Evolutionary conservation across 2,329 filamentous ascomycete genomes (phyloP).

Genomic region (Sporothrix sp.): DNA sequence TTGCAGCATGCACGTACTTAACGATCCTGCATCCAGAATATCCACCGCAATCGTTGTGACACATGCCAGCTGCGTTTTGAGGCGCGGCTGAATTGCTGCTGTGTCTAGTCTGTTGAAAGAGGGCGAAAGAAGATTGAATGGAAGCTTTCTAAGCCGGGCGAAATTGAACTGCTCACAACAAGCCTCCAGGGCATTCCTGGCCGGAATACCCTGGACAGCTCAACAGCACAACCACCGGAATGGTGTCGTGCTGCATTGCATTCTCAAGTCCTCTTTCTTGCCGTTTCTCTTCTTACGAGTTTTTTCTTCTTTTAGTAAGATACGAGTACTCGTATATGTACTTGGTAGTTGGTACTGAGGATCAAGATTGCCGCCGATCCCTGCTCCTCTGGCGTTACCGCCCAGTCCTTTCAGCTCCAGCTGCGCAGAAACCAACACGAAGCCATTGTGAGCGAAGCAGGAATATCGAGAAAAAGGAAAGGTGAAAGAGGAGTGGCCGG

Average conservation of each 20-base stretch:
- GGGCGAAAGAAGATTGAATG: neutral
- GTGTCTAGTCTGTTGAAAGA: too few relatives aligned
- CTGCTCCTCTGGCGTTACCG: too few relatives aligned
- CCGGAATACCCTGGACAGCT: neutral
- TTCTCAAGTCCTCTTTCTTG: neutral
- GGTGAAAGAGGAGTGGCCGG: neutral
- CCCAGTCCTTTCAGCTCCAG: too few relatives aligned
- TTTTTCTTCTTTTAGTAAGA: too few relatives aligned
- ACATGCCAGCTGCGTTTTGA: neutral
- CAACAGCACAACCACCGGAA: neutral
- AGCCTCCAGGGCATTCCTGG: neutral
- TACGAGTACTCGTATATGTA: too few relatives aligned
- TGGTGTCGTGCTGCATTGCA: neutral
- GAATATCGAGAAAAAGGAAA: neutral
- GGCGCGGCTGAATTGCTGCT: too few relatives aligned
- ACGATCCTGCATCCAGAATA: too few relatives aligned
- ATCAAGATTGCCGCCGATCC: too few relatives aligned
- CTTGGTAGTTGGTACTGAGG: too few relatives aligned
- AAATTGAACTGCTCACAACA: neutral
- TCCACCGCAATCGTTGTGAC: neutral
- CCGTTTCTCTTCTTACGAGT: neutral
- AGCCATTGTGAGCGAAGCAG: too few relatives aligned
- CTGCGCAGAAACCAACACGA: neutral
- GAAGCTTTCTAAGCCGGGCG: neutral
- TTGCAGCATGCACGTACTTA: slow-evolving; percentile 1